phyloP scores from a whole-genome alignment of 176 grass and related monocot genomes.

The Puya raimondii region DNA sequence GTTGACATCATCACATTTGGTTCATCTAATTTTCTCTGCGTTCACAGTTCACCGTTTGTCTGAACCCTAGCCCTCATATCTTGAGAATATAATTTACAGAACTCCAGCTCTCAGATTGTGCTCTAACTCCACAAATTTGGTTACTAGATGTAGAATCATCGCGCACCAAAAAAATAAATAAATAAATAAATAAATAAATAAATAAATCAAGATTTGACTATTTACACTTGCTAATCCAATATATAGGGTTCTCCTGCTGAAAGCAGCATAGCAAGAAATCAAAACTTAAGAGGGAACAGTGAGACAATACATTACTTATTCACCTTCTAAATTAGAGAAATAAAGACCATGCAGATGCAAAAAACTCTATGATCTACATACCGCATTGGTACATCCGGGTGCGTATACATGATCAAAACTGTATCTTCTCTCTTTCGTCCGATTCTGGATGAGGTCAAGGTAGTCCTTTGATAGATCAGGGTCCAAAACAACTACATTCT shows the following conservation, averaged over 20 bases:
- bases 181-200: no score
- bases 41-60: no score
- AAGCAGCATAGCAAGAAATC: not conserved
- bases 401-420: slow-evolving; percentile 93
- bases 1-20: no score
- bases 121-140: no score
- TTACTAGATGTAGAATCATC: no score
- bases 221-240: no score
- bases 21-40: no score
- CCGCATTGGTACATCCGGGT: slow-evolving; percentile 69
- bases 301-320: not conserved
- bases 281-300: not conserved
- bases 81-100: no score
- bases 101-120: no score
- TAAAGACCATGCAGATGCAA: not conserved
- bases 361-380: slow-evolving; percentile 17
- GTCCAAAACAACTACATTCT: slow-evolving; percentile 90
- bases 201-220: no score
- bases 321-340: not conserved
- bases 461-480: slow-evolving; percentile 98
- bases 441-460: slow-evolving; percentile 85
- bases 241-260: not conserved
- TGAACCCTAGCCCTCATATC: no score
- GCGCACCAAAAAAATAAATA: no score
- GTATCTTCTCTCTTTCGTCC: slow-evolving; percentile 86